phyloP scores from a whole-genome alignment of 2,329 filamentous ascomycete species.

The Pyricularia pennisetigena region DNA sequence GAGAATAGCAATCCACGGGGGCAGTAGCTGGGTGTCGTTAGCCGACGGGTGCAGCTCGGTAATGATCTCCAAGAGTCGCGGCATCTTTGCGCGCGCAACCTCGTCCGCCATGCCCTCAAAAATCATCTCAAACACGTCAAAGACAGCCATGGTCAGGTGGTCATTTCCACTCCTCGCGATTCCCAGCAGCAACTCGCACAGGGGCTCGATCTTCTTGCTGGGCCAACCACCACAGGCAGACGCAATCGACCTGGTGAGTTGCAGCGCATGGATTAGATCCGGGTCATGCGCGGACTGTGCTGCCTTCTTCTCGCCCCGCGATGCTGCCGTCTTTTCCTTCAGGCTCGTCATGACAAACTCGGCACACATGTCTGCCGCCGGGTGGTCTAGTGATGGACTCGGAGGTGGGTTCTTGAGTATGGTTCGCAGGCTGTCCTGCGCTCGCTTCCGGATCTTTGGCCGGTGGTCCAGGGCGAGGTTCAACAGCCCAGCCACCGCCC shows the following conservation, averaged over 20 bases:
- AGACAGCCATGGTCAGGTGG: constrained; percentile 90
- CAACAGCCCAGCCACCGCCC: constrained; percentile 78
- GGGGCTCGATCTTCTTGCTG: constrained; percentile 83
- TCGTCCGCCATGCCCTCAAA: constrained; percentile 89
- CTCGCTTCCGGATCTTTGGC: constrained; percentile 89
- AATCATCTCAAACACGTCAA: constrained; percentile 96
- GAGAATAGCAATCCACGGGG: constrained; percentile 92
- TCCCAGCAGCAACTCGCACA: constrained; percentile 81
- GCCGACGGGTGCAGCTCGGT: constrained; percentile 82
- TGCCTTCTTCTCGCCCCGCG: constrained; percentile 60
- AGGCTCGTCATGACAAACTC: constrained; percentile 79
- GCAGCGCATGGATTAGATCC: constrained; percentile 79
- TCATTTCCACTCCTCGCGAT: constrained; percentile 89
- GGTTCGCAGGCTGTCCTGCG: constrained; percentile 78
- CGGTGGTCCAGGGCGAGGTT: constrained; percentile 76
- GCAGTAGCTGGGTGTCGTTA: constrained; percentile 89
- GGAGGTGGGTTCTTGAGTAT: constrained; percentile 80
- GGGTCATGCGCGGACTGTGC: constrained; percentile 61
- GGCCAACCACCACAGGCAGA: constrained; percentile 88
- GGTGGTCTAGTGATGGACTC: constrained; percentile 86
- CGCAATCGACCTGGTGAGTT: constrained; percentile 85
- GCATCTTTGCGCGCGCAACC: constrained; percentile 79
- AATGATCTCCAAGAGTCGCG: constrained; percentile 82
- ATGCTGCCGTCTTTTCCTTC: constrained; percentile 50
- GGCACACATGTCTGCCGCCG: constrained; percentile 91